Base-by-base conservation (phyloP, 805 yeast species). In the Yamadazyma phyllophila region DNA sequence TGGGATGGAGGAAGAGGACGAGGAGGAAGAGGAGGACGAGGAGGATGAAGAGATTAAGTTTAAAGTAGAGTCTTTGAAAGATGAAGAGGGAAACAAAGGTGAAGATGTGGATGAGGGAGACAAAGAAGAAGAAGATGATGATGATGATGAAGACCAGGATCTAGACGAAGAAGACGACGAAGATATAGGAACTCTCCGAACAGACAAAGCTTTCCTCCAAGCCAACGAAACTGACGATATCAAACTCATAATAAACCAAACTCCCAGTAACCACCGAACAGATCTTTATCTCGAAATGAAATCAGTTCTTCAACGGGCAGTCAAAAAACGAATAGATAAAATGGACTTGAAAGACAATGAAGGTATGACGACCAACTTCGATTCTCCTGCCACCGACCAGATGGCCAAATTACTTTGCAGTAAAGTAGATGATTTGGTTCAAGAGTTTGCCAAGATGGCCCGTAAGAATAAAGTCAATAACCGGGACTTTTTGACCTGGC, bases 401-500 rank as follows among this genome's bases (percentile, higher is more conserved):
- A 34, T 50, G 43, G 37, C 50, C 2, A 36, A 42, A 35, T 12
- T 37, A n/a, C 37, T 48, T 13, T 35, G 44, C 13, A 9, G 26
- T 27, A 31, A 41, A 36, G 29, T 43, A 1, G 55, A 51, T 29
- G 17, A 29, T 12, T 13, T 45, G 12, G 13, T 40, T 26, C 35
- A 40, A 30, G 41, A 44, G 12, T 17, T 44, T n/a, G 27, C 48
- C 26, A 27, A 32, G 20, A 31, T 36, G 13, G 39, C 37, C 15
- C 20, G 39, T 41, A 16, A 49, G 43, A 12, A 30, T 51, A 8
- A 35, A 46, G 13, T 37, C 42, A 20, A 53, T 53, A 14, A 2
- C 44, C 40, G 32, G 49, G 44, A 41, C 47, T 57, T 20, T 36
- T 48, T 38, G 24, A 54, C 47, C 11, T 67, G 73, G 73, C 66